Evolutionary conservation across 176 grass and related monocot species (phyloP), one percentile per base, ranked within the genome.

Genomic region (Coix lacrymajobi): DNA sequence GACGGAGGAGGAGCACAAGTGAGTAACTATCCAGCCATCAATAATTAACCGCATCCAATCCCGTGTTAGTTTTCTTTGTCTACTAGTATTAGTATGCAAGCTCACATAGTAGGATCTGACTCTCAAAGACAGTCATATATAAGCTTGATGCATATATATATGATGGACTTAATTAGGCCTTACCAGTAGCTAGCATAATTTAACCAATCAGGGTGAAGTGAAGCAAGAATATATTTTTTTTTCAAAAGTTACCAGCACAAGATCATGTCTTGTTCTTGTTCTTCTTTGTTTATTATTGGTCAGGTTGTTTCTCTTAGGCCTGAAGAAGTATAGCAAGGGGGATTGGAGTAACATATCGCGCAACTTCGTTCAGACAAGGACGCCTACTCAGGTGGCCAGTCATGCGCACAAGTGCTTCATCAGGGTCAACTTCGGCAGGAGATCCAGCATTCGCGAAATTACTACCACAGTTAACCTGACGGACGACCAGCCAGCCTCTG

Each of bases 1-100:
- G 94, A 94, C 94, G 29, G 89, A 97, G 87, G 92, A 92, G 62
- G 94, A 97, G 85, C 94, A 97, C 85, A 91, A 75, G 94, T 94
- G 65, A 90, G 85, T 75, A 71, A 60, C 57, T 79, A 70, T 58
- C 71, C 76, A 70, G 61, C 61, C 26, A 28, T 24, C 52, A 60
- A 61, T 31, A 73, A 81, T 74, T 86, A 73, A 79, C 48, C 34
- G 62, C 43, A 79, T 79, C 48, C 36, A 79, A 24, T 36, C 29
- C 28, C 16, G 11, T 39, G 11, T 39, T 5, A 43, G 32, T 79
- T 66, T 85, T 31, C 36, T 77, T 57, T 90, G 26, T 57, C 70
- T 11, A 14, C 44, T 49, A 19, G 15, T 49, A n/a, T n/a, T n/a
- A n/a, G n/a, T n/a, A n/a, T n/a, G n/a, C n/a, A n/a, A n/a, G n/a